Evolutionary conservation across 73 alveolate genomes (phyloP), one percentile per base, ranked within the genome.

Genomic region (Urostyla sp.): DNA sequence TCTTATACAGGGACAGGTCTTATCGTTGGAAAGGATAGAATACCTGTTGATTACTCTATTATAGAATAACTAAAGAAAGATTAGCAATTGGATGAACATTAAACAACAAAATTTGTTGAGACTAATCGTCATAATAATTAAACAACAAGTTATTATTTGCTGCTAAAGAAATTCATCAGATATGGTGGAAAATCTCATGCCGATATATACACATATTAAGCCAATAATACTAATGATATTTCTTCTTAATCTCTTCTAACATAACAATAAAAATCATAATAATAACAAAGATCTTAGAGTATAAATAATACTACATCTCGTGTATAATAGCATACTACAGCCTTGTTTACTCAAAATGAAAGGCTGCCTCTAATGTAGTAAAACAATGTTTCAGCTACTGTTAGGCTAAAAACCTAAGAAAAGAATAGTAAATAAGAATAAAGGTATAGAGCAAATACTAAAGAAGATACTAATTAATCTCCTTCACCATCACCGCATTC

Each of bases 71-170:
- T 96, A 74, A 87, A 66, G 37, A 50, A 89, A 23, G 86, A 73
- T 59, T 96, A 40, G 52, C 10, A 92, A 50, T 91, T 90, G 55
- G 84, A 84, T 24, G 38, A 72, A 0, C 95, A 92, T n/a, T 90
- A 91, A 60, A 92, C 94, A 15, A 91, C 72, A 55, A 92, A 90
- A 52, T 90, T 91, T 72, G 72, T 96, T 20, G 98, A 94, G 52
- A 91, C 91, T 10, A 96, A 96, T 67, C 87, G 89, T 53, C 99
- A 96, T 86, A 96, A 96, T 89, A 92, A 93, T 55, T 83, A 90
- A 43, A 96, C 99, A 0, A 94, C 99, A 0, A 58, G 95, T 37
- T 96, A 94, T 91, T 94, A 96, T 79, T 75, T 96, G 56, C 44
- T 96, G 46, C 85, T 96, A 35, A 95, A 94, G 55, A 95, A 94